Base-by-base conservation (phyloP, 306 rosid genomes). In the Vigna trinervia region DNA sequence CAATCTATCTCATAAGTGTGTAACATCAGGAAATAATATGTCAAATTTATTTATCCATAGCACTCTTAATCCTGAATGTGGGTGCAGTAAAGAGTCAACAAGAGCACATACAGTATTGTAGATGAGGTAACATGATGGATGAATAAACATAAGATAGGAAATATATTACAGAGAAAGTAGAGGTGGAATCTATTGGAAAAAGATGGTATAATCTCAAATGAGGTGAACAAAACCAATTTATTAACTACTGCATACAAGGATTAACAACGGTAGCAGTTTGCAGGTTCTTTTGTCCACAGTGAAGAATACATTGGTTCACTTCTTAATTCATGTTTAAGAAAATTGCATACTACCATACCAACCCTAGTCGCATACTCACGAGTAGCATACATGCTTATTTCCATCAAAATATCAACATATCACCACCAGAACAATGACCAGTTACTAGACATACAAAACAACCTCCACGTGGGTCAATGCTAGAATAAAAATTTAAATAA, bases 391-490 rank as follows among this genome's bases (percentile, higher is more conserved):
- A 69, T 38, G 52, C 60, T 53, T 78, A 71, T 12, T 39, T 47
- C 13, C 52, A 66, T 61, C 59, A 80, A 65, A 26, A 80, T 30
- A 66, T 19, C 56, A 10, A 43, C 62, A 66, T 46, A 63, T 73
- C 11, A 67, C 28, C 20, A 39, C 6, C 41, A 11, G 51, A 36
- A 60, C 17, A 38, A 22, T 63, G 64, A 78, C 23, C 17, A 69
- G 63, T 13, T 43, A 78, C 64, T 30, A 77, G 23, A 63, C 23
- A 28, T 57, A 75, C 52, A 69, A 46, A 8, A 15, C 39, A 72
- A 68, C 6, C 57, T 45, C 61, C n/a, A 38, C 20, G 28, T 23
- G 67, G 41, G 43, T 13, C 30, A 74, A 22, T 14, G 34, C 72
- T 15, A 46, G 59, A 68, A 45, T 6, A 1, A 39, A 52, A 52